phyloP scores from a whole-genome alignment of 2,329 filamentous ascomycete genomes.

The Raffaelea arxii region DNA sequence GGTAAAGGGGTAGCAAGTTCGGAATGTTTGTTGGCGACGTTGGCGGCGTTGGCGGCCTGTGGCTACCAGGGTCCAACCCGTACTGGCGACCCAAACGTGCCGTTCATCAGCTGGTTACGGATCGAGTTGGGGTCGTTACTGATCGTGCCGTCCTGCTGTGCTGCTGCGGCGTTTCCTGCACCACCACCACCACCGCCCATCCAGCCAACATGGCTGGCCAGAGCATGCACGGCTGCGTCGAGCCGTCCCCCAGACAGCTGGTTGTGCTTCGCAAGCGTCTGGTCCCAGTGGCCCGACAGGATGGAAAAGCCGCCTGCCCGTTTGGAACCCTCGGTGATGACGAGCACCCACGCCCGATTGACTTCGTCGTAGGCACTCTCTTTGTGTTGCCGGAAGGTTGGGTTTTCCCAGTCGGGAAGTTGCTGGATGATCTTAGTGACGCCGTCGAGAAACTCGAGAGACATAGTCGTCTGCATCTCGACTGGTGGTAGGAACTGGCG shows the following conservation, averaged over 20 bases:
- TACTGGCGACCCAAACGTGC: conserved; percentile 49
- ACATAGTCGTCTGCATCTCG: conserved; percentile 73
- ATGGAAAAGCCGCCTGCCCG: conserved; percentile 74
- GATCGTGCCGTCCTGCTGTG: conserved; percentile 9
- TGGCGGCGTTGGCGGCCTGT: not conserved
- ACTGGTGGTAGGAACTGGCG: conserved; percentile 90
- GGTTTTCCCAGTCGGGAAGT: conserved; percentile 83
- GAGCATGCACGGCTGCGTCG: conserved; percentile 66
- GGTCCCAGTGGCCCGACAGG: conserved; percentile 87
- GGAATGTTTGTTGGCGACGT: too few species aligned
- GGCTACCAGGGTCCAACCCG: conserved; percentile 52
- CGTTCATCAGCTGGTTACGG: conserved; percentile 51
- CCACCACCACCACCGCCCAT: too few species aligned
- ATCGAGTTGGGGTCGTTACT: conserved; percentile 46
- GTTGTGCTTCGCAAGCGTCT: conserved; percentile 78
- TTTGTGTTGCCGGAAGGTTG: conserved; percentile 84
- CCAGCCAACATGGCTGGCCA: conserved; percentile 69
- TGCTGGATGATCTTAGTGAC: conserved; percentile 85
- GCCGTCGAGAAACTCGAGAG: conserved; percentile 78
- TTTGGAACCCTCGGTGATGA: conserved; percentile 85
- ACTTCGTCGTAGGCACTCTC: conserved; percentile 96
- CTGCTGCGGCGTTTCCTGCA: conserved; percentile 58
- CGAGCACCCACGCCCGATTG: conserved; percentile 82
- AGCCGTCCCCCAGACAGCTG: conserved; percentile 76
- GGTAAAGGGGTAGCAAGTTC: too few species aligned